Conservation (phyloP, 2,329 filamentous ascomycete species). For the Aspergillus brunneoviolaceus region DNA sequence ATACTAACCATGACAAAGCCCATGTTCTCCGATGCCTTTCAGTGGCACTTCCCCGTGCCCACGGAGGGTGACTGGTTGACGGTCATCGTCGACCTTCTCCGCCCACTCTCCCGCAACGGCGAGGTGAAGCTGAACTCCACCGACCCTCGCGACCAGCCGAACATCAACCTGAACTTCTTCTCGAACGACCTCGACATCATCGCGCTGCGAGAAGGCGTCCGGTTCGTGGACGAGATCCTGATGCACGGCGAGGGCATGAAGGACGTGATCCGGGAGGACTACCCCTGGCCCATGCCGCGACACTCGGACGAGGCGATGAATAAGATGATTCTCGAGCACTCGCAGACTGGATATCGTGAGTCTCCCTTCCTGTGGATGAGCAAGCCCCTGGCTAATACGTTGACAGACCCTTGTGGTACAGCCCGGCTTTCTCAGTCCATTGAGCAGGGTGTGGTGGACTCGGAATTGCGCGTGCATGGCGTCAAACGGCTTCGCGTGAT, state of each 20-base stretch:
- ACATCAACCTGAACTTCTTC: conserved; percentile 3
- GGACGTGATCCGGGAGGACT: background rate
- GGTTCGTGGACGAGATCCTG: background rate
- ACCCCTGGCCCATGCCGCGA: conserved; percentile 2
- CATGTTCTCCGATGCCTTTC: conserved; percentile 4
- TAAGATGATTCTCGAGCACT: background rate
- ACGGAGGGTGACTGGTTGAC: conserved; percentile 3
- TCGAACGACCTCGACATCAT: conserved; percentile 3
- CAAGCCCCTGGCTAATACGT: background rate
- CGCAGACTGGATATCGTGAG: conserved; percentile 3
- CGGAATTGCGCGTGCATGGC: conserved; percentile 2
- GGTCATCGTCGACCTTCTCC: conserved; percentile 3
- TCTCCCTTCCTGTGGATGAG: background rate
- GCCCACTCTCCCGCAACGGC: background rate
- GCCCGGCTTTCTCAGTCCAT: background rate
- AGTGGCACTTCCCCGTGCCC: conserved; percentile 2
- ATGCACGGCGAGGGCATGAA: conserved; percentile 2
- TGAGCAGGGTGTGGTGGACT: background rate
- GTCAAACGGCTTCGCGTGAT: background rate
- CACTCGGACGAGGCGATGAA: conserved; percentile 5
- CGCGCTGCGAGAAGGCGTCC: background rate
- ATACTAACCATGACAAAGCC: background rate
- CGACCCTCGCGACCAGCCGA: background rate
- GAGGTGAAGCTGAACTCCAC: conserved; percentile 3
- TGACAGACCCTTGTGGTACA: conserved; percentile 1